These are phyloP conservation scores for Cordyceps farinosa DNA, from an alignment of 2,329 filamentous ascomycete genomes.

Conservation along the genomic window DNA sequence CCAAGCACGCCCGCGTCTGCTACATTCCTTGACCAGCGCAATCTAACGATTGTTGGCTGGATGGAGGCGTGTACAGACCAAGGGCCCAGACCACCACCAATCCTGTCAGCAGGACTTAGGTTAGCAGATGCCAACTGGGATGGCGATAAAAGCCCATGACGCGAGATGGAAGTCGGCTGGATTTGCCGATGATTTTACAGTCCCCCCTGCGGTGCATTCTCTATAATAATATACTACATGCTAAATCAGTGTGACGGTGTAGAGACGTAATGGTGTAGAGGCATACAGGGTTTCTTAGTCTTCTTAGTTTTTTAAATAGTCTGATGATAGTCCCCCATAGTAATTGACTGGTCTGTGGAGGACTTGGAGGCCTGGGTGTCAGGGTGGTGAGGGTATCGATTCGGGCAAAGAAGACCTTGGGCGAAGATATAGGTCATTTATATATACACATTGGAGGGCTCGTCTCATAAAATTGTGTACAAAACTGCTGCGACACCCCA, in stretches of 20 bases:
- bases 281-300: not conserved
- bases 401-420: not conserved
- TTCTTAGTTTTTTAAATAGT: slow-evolving; percentile 3
- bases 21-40: not conserved
- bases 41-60: not conserved
- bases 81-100: slow-evolving; percentile 1
- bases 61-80: not conserved
- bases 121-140: slow-evolving; percentile 20
- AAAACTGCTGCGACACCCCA: not conserved
- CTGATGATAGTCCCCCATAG: not conserved
- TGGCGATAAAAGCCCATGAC: slow-evolving; percentile 20
- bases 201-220: slow-evolving; percentile 15
- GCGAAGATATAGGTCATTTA: not conserved
- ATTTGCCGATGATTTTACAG: slow-evolving; percentile 19
- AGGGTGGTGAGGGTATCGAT: not conserved
- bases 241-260: slow-evolving; percentile 13
- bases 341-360: slow-evolving; percentile 10
- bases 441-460: not conserved
- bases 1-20: not conserved
- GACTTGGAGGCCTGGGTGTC: not conserved
- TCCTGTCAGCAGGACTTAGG: slow-evolving; percentile 16
- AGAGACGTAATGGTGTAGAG: slow-evolving; percentile 2
- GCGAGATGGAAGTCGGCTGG: slow-evolving; percentile 19
- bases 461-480: not conserved
- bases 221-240: slow-evolving; percentile 18